These are phyloP conservation scores for Diutina scorzettiae DNA, from an alignment of 1,139 yeast genomes.

Conservation along the genomic window DNA sequence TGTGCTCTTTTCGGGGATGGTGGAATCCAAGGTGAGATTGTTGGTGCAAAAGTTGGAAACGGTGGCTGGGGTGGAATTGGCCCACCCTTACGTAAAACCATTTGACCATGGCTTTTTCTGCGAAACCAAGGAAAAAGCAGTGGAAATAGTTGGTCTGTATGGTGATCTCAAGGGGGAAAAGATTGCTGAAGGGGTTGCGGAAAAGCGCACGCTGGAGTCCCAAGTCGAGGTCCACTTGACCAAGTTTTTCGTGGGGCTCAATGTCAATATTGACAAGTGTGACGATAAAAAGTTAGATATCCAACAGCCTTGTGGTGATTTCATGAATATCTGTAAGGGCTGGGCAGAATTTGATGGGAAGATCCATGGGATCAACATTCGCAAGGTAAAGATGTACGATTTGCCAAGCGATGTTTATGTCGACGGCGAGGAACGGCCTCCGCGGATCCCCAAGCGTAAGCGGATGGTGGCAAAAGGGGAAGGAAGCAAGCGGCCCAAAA, in stretches of 20 bases:
- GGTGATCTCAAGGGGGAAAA: constrained; percentile 39
- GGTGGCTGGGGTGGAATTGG: constrained; percentile 60
- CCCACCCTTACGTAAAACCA: constrained; percentile 84
- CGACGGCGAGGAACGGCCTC: constrained; percentile 68
- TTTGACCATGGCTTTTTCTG: constrained; percentile 43
- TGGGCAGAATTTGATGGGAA: constrained; percentile 58
- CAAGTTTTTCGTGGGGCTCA: constrained; percentile 70
- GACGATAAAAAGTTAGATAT: constrained; percentile 62
- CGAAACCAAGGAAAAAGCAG: constrained; percentile 41
- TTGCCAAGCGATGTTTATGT: constrained; percentile 76
- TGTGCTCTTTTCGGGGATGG: constrained; percentile 81
- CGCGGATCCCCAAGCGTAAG: constrained; percentile 2
- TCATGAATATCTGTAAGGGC: constrained; percentile 63
- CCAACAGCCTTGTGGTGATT: constrained; percentile 86
- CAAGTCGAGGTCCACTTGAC: constrained; percentile 42
- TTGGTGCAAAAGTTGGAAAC: constrained; percentile 75
- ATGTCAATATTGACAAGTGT: constrained; percentile 36
- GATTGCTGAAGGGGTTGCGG: constrained; percentile 9
- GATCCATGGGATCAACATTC: constrained; percentile 50
- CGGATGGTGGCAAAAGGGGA: constrained; percentile 4
- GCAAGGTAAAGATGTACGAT: constrained; percentile 70
- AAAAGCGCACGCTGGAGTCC: not conserved
- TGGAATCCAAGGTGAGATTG: constrained; percentile 75
- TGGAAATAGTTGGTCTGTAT: constrained; percentile 40
- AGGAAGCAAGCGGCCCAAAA: constrained; percentile 4